These are phyloP conservation scores for Barbatosphaeria neglecta DNA, from an alignment of 495 filamentous ascomycete genomes.

Conservation along the genomic window DNA sequence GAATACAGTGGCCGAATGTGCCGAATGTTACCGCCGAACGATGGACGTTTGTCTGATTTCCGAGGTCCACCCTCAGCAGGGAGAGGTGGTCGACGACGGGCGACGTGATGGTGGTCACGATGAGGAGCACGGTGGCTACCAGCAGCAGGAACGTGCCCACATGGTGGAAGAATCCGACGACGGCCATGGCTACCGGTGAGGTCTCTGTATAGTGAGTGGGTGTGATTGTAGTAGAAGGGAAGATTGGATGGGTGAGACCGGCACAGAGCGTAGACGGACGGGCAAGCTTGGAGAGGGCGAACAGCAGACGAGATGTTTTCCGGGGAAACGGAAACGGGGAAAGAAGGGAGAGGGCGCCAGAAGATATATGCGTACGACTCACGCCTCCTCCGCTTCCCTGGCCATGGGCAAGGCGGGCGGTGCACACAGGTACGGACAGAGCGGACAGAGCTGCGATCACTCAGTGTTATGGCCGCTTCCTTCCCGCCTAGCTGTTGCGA, in stretches of 20 bases:
- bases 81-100: constrained; percentile 42
- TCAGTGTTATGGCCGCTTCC: no score
- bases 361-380: not conserved
- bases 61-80: constrained; percentile 38
- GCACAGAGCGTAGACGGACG: not conserved
- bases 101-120: constrained; percentile 47
- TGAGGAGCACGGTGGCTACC: constrained; percentile 38
- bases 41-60: constrained; percentile 4
- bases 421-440: not conserved
- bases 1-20: constrained; percentile 45
- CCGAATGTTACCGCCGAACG: constrained; percentile 38
- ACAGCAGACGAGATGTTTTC: not conserved
- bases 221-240: not conserved
- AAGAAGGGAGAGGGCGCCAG: not conserved
- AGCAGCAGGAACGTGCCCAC: constrained; percentile 50
- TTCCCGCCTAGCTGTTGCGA: no score
- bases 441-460: no score
- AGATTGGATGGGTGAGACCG: not conserved
- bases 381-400: not conserved
- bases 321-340: no score
- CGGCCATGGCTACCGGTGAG: constrained; percentile 21
- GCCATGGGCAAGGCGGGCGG: not conserved
- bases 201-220: no score
- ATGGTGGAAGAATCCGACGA: constrained; percentile 43
- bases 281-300: not conserved